These are phyloP conservation scores for Ogataea populi-albae DNA, from an alignment of 805 yeast genomes.

Conservation along the genomic window DNA sequence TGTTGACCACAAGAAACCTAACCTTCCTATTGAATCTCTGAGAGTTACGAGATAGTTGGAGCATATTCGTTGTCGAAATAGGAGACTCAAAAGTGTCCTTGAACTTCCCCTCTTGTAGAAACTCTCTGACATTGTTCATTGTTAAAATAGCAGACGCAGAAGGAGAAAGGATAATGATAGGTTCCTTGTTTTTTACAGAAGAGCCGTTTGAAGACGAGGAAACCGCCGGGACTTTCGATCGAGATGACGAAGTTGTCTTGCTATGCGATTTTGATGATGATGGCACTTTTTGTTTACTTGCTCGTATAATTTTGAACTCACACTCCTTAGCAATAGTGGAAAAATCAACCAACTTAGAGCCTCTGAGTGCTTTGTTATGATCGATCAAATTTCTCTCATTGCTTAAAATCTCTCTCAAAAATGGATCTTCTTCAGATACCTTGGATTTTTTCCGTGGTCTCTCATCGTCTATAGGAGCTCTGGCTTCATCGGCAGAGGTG, in stretches of 20 bases:
- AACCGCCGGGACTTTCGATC: conserved; percentile 3
- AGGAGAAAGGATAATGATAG: conserved; percentile 75
- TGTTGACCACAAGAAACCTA: conserved; percentile 78
- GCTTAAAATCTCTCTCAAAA: conserved; percentile 42
- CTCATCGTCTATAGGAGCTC: conserved; percentile 5
- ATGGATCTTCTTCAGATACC: conserved; percentile 44
- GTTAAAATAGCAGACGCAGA: conserved; percentile 72
- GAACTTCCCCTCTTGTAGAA: conserved; percentile 70
- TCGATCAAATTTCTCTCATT: conserved; percentile 44
- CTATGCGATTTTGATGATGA: conserved; percentile 10
- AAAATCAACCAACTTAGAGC: conserved; percentile 64
- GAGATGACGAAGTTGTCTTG: conserved; percentile 2
- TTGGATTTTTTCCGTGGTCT: conserved; percentile 16
- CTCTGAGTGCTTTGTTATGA: conserved; percentile 47
- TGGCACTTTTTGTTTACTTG: conserved; percentile 38
- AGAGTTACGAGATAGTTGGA: conserved; percentile 54
- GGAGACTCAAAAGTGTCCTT: conserved; percentile 49
- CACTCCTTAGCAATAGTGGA: conserved; percentile 64
- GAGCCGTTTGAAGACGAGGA: conserved; percentile 7
- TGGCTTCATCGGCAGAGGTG: conserved; percentile 1
- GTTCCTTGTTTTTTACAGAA: conserved; percentile 42
- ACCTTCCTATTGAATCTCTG: conserved; percentile 53
- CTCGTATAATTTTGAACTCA: conserved; percentile 55
- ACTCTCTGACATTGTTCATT: conserved; percentile 61
- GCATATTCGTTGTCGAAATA: conserved; percentile 37